Evolutionary conservation across 768 basidiomycete genomes (phyloP).

Genomic region (Kwoniella mangroviensis): DNA sequence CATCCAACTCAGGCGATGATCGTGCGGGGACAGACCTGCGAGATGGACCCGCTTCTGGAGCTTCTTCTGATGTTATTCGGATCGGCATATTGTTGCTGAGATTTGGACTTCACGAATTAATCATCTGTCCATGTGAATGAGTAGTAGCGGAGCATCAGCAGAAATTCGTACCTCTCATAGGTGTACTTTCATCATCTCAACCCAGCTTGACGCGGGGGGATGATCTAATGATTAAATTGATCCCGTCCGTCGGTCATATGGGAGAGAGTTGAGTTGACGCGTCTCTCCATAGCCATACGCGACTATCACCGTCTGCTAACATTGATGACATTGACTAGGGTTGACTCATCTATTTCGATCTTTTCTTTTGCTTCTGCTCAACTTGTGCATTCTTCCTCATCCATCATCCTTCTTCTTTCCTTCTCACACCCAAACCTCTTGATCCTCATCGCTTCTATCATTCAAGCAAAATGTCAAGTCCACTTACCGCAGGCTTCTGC

Average conservation of each 20-base stretch:
- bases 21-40: not conserved
- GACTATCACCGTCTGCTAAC: too few species aligned
- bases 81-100: constrained; percentile 3
- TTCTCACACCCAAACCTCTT: constrained; percentile 2
- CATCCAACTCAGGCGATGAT: not conserved
- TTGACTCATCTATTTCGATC: constrained; percentile 5
- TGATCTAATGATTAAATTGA: constrained; percentile 2
- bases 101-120: too few species aligned
- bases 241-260: constrained; percentile 6
- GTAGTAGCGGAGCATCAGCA: too few species aligned
- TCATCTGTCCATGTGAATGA: too few species aligned
- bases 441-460: not conserved
- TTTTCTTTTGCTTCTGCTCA: too few species aligned
- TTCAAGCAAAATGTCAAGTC: constrained; percentile 39
- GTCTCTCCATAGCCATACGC: constrained; percentile 2
- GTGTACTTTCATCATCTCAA: too few species aligned
- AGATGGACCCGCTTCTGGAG: constrained; percentile 23
- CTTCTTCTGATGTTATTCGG: not conserved
- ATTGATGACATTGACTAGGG: constrained; percentile 1
- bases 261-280: constrained; percentile 25
- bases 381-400: constrained; percentile 24
- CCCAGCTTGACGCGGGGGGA: constrained; percentile 10
- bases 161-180: too few species aligned
- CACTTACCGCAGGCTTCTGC: constrained; percentile 50
- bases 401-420: constrained; percentile 8